Base-by-base conservation (phyloP, 495 filamentous ascomycete genomes). In the Annulohypoxylon bovei region DNA sequence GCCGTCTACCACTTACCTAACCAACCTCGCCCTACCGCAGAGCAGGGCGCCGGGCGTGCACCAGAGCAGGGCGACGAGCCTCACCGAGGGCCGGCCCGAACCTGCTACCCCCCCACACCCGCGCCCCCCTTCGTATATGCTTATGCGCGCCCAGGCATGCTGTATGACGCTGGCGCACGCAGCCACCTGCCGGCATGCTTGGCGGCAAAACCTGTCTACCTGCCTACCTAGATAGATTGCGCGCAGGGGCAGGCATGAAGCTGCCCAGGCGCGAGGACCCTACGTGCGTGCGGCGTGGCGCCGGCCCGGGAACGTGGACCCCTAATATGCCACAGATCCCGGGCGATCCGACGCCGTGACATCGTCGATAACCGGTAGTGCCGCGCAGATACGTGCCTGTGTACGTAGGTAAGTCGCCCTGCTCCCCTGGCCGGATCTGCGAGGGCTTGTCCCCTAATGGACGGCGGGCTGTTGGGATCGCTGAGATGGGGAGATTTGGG, bases 91-190 rank as follows among this genome's bases (percentile, higher is more conserved):
- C 16, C 4, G 32, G 20, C 14, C 16, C 30, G 30, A 32, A 20
- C 28, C 23, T 27, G 18, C 20, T 22, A 14, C 32, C 18, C 47
- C 23, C 28, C 28, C 47, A 42, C 39, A 42, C 25, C 28, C 47
- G 47, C 47, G n/a, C 57, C 44, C 14, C 14, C 59, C 37, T 27
- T 60, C 64, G 55, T 67, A 67, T 68, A 67, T 49, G 56, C 64
- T 61, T 60, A 52, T 12, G 4, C 8, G 5, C 16, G 32, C 1
- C 11, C 11, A 35, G 7, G 4, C 32, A 28, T 44, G 47, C 47
- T n/a, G 65, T 68, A 62, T 39, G 39, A 68, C 65, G 18, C 57
- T 58, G 32, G 20, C 46, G 54, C 46, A 54, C 28, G 39, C 7
- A 40, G 35, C 35, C 55, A 62, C 46, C 42, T 42, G 16, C 35